Evolutionary conservation across 345 rosid species (phyloP).

Genomic region (Carallia brachiata): DNA sequence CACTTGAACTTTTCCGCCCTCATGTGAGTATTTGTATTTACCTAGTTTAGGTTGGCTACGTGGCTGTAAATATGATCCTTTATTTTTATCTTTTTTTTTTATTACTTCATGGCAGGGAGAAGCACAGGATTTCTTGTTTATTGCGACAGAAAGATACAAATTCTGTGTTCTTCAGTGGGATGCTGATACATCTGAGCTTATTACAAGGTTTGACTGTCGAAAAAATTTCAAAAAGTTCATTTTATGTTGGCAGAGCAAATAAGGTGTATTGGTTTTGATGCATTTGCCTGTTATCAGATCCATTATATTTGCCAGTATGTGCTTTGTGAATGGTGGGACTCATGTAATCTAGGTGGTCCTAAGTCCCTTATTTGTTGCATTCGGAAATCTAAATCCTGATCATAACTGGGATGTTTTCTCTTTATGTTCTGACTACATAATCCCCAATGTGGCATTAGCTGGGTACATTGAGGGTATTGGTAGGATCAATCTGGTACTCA

Average conservation of each 20-base stretch:
- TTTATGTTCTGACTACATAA: not conserved
- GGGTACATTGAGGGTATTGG: not conserved
- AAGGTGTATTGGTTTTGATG: too few species aligned
- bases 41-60: not conserved
- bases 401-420: not conserved
- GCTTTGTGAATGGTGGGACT: too few species aligned
- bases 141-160: slow-evolving; percentile 87
- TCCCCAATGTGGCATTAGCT: not conserved
- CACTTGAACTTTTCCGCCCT: slow-evolving; percentile 86
- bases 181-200: slow-evolving; percentile 70
- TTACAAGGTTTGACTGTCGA: slow-evolving; percentile 55
- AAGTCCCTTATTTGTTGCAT: not conserved
- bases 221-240: not conserved
- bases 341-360: too few species aligned
- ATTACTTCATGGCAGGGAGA: slow-evolving; percentile 63
- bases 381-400: not conserved
- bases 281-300: too few species aligned
- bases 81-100: slow-evolving; percentile 2
- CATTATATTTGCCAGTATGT: too few species aligned
- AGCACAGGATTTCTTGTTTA: slow-evolving; percentile 80
- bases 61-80: not conserved
- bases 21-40: slow-evolving; percentile 56
- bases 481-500: not conserved
- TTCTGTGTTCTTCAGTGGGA: slow-evolving; percentile 97
- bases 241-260: not conserved